Conservation (phyloP, 441 rosid genomes). For the Erysimum pusillum region DNA sequence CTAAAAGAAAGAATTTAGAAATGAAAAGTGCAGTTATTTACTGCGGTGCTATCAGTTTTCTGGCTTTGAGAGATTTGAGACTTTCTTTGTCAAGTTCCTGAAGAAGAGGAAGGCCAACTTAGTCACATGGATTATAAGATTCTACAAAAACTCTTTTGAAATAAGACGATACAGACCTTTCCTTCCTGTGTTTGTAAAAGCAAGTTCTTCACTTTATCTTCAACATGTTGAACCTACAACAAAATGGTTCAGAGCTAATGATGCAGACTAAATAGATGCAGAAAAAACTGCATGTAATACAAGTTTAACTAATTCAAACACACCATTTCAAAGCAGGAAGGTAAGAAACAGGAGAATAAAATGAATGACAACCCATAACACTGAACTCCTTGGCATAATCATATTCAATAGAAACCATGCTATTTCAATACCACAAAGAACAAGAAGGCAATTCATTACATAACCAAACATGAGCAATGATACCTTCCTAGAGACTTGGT, state of each 20-base stretch:
- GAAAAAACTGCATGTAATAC: constrained; percentile 2
- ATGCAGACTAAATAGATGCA: neutral
- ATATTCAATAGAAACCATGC: constrained; percentile 9
- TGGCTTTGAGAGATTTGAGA: constrained; percentile 34
- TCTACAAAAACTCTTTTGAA: neutral
- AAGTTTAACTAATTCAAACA: neutral
- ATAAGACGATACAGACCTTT: constrained; percentile 49
- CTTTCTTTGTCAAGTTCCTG: constrained; percentile 41
- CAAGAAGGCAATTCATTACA: constrained; percentile 6
- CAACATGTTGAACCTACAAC: constrained; percentile 81
- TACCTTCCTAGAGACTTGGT: constrained; percentile 82
- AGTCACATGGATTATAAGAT: neutral
- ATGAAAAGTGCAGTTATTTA: constrained; percentile 17
- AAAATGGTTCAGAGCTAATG: constrained; percentile 15
- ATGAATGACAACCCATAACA: neutral
- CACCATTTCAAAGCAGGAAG: neutral
- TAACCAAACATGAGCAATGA: neutral
- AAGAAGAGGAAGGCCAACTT: constrained; percentile 4
- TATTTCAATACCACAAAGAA: neutral
- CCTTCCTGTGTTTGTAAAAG: constrained; percentile 70
- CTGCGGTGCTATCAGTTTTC: constrained; percentile 26
- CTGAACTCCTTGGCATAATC: neutral
- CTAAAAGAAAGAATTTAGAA: constrained; percentile 1
- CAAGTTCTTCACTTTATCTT: constrained; percentile 72
- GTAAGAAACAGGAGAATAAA: neutral